Evolutionary conservation across 73 alveolate genomes (phyloP).

Genomic region (Effrenium voratum): DNA sequence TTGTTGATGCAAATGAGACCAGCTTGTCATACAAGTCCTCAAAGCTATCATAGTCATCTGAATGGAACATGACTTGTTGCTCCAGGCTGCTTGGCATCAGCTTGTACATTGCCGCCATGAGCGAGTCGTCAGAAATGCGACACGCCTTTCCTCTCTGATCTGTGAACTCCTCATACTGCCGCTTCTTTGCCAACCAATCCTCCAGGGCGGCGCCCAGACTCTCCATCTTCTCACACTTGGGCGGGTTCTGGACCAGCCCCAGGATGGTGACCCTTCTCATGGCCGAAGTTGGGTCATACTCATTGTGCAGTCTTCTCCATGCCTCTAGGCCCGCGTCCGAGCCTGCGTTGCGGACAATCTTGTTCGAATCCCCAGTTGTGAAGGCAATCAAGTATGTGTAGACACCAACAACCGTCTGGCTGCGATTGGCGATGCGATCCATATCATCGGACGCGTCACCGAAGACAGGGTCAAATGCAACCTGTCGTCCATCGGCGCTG

Average conservation of each 20-base stretch:
- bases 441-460: neutral
- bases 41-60: conserved; percentile 4
- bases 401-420: neutral
- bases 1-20: neutral
- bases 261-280: conserved; percentile 16
- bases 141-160: neutral
- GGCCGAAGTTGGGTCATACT: conserved; percentile 18
- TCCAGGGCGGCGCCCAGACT: neutral
- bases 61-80: conserved; percentile 18
- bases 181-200: conserved; percentile 28
- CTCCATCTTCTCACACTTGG: neutral
- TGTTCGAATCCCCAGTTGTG: conserved; percentile 40
- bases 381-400: conserved; percentile 10
- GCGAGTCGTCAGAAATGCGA: conserved; percentile 1
- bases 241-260: conserved; percentile 28
- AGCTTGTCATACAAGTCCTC: conserved; percentile 7
- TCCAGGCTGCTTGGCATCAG: conserved; percentile 26
- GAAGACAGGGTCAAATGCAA: neutral
- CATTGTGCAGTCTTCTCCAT: conserved; percentile 7
- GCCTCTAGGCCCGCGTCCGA: conserved; percentile 37
- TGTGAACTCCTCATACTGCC: conserved; percentile 61
- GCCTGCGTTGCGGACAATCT: conserved; percentile 16
- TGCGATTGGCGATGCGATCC: neutral
- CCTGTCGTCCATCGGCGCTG: neutral
- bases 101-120: conserved; percentile 26